These are phyloP conservation scores for Chamaecyparis obtusa DNA, from an alignment of 75 land plant genomes.

Conservation along the genomic window DNA sequence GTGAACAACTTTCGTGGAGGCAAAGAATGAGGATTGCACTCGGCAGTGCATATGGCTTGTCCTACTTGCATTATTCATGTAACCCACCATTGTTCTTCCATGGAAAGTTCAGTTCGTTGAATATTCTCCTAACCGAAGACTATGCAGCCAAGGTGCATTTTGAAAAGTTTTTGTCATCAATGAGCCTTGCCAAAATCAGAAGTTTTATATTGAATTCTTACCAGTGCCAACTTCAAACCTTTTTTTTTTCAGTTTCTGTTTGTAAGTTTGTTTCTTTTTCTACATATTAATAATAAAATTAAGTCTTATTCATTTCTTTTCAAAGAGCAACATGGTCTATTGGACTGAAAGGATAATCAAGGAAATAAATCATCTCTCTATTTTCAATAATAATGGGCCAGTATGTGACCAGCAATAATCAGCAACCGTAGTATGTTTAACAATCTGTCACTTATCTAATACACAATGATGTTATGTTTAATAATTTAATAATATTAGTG, in stretches of 20 bases:
- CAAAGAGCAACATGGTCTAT: background rate
- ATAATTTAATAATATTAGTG: too few relatives aligned
- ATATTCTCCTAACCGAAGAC: constrained; percentile 28
- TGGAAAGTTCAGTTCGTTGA: constrained; percentile 26
- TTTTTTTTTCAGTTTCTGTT: background rate
- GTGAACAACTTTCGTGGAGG: constrained; percentile 32
- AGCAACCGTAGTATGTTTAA: background rate
- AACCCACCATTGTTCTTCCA: constrained; percentile 24
- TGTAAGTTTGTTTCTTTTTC: background rate
- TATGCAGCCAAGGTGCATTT: constrained; percentile 30
- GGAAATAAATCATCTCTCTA: background rate
- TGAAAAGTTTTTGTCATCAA: background rate
- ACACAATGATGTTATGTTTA: too few relatives aligned
- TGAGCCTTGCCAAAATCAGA: background rate
- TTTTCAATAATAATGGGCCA: background rate
- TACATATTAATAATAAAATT: background rate
- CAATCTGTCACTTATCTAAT: background rate
- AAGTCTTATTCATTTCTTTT: background rate
- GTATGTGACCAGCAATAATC: background rate
- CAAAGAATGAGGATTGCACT: constrained; percentile 33
- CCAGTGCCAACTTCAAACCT: background rate
- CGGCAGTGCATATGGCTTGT: constrained; percentile 32
- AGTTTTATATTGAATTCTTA: background rate
- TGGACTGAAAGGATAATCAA: background rate
- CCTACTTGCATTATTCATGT: constrained; percentile 30